phyloP scores from a whole-genome alignment of 352 stramenopile genomes.

The Elongisporangium prolatum region DNA sequence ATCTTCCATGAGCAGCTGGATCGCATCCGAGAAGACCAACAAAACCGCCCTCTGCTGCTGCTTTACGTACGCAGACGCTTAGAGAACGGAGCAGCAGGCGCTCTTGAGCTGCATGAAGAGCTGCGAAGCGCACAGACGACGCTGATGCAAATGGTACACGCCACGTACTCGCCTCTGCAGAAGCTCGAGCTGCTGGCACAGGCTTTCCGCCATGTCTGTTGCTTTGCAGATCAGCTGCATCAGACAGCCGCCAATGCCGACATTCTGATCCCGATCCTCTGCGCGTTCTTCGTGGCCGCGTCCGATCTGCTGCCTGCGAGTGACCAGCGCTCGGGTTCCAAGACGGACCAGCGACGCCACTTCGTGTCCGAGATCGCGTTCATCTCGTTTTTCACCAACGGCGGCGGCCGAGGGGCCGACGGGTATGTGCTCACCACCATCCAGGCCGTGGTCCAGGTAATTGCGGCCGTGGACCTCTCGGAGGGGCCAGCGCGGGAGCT shows the following conservation, averaged over 20 bases:
- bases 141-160: constrained; percentile 40
- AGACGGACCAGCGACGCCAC: constrained; percentile 13
- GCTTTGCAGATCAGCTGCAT: constrained; percentile 59
- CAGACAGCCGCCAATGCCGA: constrained; percentile 60
- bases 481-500: constrained; percentile 46
- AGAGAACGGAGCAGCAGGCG: constrained; percentile 4
- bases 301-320: background rate
- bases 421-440: constrained; percentile 77
- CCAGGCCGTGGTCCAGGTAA: constrained; percentile 63
- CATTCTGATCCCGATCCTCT: constrained; percentile 69
- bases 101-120: constrained; percentile 21
- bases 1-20: constrained; percentile 44
- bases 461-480: constrained; percentile 57
- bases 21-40: constrained; percentile 44
- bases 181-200: constrained; percentile 63
- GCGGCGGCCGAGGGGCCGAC: constrained; percentile 69
- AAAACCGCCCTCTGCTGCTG: constrained; percentile 23
- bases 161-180: constrained; percentile 41
- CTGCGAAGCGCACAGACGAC: constrained; percentile 35
- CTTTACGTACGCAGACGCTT: constrained; percentile 12
- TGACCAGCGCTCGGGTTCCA: background rate
- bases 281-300: constrained; percentile 49
- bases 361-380: constrained; percentile 77
- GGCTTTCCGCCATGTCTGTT: constrained; percentile 58
- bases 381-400: constrained; percentile 72